Percentiles rank a stretch among this genome's conserved stretches.
Conservation (phyloP, 805 yeast genomes). For the Saccharomycopsis microspora region DNA sequence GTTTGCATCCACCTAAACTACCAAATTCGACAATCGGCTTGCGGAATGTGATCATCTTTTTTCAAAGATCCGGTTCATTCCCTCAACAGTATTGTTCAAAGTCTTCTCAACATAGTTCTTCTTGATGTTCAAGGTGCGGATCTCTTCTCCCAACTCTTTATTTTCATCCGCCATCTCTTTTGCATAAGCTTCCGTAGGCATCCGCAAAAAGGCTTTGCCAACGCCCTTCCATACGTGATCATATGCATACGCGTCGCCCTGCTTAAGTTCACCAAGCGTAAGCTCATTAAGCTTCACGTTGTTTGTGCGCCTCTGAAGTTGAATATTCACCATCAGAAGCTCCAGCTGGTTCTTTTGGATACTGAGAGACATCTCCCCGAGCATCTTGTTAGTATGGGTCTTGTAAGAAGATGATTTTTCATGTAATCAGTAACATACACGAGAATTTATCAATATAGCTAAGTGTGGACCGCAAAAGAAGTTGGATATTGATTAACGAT, state of each 20-base stretch:
- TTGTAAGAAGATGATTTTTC: no score
- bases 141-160: slow-evolving; percentile 11
- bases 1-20: no score
- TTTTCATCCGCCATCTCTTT: slow-evolving; percentile 10
- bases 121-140: slow-evolving; percentile 13
- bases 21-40: no score
- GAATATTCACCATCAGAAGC: slow-evolving; percentile 15
- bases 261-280: slow-evolving; percentile 7
- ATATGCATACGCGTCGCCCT: background rate
- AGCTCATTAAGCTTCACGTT: slow-evolving; percentile 14
- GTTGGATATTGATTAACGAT: no score
- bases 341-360: slow-evolving; percentile 15
- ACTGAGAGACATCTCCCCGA: slow-evolving; percentile 11
- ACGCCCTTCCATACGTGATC: slow-evolving; percentile 16
- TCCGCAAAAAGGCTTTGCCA: slow-evolving; percentile 15
- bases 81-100: slow-evolving; percentile 13
- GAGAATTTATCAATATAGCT: no score
- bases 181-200: slow-evolving; percentile 1
- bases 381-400: slow-evolving; percentile 3
- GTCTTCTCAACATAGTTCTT: slow-evolving; percentile 16
- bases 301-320: slow-evolving; percentile 10
- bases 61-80: slow-evolving; percentile 14
- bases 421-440: no score
- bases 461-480: no score
- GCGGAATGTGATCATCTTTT: background rate